These are phyloP conservation scores for Candolleomyces aberdarensis DNA, from an alignment of 768 basidiomycete genomes.

Conservation along the genomic window DNA sequence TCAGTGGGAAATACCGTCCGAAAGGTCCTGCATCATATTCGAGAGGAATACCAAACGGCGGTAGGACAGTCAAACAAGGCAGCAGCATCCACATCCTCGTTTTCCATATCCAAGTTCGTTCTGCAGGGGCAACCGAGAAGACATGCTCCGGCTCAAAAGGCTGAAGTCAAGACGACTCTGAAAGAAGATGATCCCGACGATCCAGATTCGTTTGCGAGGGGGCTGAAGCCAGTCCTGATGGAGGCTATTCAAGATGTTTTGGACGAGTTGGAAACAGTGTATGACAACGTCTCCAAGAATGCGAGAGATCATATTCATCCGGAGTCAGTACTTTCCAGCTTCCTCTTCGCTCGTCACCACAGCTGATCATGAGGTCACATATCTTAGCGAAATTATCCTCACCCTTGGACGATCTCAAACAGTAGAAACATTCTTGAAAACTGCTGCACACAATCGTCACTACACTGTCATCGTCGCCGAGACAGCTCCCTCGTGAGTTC, in stretches of 20 bases:
- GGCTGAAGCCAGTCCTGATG: slow-evolving; percentile 90
- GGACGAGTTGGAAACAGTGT: slow-evolving; percentile 94
- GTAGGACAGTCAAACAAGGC: slow-evolving; percentile 38
- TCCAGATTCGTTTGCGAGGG: slow-evolving; percentile 72
- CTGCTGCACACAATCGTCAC: slow-evolving; percentile 85
- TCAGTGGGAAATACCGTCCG: slow-evolving; percentile 94
- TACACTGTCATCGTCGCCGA: slow-evolving; percentile 97
- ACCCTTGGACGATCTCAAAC: slow-evolving; percentile 88
- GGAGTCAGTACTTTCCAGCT: slow-evolving; percentile 59
- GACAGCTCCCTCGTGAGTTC: slow-evolving; percentile 84
- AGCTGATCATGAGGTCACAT: not conserved
- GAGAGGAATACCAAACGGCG: slow-evolving; percentile 92
- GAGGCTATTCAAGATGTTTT: slow-evolving; percentile 96
- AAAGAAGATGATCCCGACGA: slow-evolving; percentile 73
- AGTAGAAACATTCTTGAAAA: slow-evolving; percentile 89
- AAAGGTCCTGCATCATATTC: slow-evolving; percentile 88
- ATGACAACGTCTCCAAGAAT: slow-evolving; percentile 91
- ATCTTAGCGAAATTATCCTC: slow-evolving; percentile 78
- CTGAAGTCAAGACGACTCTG: slow-evolving; percentile 54
- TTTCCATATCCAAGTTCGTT: slow-evolving; percentile 84
- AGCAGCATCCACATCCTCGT: slow-evolving; percentile 34
- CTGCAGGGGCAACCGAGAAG: slow-evolving; percentile 70
- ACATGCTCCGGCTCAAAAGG: slow-evolving; percentile 39
- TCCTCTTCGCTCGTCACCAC: not conserved
- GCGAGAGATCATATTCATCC: slow-evolving; percentile 96